These are phyloP conservation scores for Pseudogymnoascus sp. DNA, from an alignment of 2,329 filamentous ascomycete species.

Conservation along the genomic window DNA sequence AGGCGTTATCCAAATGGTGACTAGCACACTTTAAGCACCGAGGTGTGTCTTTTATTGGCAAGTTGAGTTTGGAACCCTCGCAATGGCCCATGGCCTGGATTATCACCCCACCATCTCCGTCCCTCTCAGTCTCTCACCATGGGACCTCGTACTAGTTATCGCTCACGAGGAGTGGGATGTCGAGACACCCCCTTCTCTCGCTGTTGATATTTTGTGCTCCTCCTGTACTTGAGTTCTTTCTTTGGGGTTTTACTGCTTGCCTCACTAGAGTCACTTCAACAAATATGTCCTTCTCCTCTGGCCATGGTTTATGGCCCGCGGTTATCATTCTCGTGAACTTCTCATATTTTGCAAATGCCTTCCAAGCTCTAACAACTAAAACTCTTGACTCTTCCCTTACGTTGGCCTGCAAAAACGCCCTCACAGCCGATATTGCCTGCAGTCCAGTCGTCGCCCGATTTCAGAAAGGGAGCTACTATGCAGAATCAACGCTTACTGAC, in stretches of 20 bases:
- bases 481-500: background rate
- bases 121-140: background rate
- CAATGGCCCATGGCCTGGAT: background rate
- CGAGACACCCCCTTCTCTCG: background rate
- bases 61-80: background rate
- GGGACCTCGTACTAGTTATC: background rate
- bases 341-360: background rate
- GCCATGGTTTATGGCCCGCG: background rate
- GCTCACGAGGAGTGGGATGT: background rate
- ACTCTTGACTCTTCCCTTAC: background rate
- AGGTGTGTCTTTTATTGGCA: background rate
- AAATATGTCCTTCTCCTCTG: background rate
- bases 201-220: background rate
- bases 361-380: slow-evolving; percentile 9
- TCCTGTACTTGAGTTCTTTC: background rate
- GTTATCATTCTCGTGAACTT: background rate
- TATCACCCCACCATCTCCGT: background rate
- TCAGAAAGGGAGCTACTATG: slow-evolving; percentile 7
- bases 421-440: slow-evolving; percentile 7
- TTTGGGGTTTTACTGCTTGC: background rate
- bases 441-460: slow-evolving; percentile 8
- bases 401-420: background rate
- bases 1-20: background rate
- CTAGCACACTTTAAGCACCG: background rate
- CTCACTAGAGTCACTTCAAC: background rate